phyloP scores from a whole-genome alignment of 352 stramenopile species.

The Phytophthora fragariae region DNA sequence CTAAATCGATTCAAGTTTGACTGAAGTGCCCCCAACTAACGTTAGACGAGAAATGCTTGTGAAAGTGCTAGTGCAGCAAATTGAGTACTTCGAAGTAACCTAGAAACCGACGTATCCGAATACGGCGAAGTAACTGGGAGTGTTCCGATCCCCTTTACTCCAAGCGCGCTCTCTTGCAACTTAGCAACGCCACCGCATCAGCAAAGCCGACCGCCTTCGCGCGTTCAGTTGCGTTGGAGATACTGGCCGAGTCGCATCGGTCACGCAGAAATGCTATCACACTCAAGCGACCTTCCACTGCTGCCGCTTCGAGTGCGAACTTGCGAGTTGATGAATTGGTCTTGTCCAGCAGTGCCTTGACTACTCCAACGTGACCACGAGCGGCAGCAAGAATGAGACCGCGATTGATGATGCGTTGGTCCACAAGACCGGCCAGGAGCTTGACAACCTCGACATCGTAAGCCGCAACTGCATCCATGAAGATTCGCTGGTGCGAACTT shows the following conservation, averaged over 20 bases:
- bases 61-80: not conserved
- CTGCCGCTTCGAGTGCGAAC: not conserved
- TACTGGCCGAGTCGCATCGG: not conserved
- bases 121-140: not conserved
- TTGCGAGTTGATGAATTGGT: not conserved
- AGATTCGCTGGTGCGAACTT: not conserved
- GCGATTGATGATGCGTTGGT: not conserved
- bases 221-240: not conserved
- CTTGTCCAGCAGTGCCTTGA: not conserved
- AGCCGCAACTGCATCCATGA: not conserved
- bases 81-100: not conserved
- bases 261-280: not conserved
- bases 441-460: not conserved
- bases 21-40: not conserved
- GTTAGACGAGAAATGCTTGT: not conserved
- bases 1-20: not conserved
- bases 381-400: not conserved
- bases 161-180: not conserved
- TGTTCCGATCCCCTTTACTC: not conserved
- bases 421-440: not conserved
- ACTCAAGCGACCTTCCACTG: not conserved
- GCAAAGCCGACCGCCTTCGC: not conserved
- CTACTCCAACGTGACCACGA: not conserved
- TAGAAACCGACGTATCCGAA: not conserved
- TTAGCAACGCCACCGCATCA: not conserved